Base-by-base conservation (phyloP, 164 flowering plant species). In the Umbilicus rupestris region DNA sequence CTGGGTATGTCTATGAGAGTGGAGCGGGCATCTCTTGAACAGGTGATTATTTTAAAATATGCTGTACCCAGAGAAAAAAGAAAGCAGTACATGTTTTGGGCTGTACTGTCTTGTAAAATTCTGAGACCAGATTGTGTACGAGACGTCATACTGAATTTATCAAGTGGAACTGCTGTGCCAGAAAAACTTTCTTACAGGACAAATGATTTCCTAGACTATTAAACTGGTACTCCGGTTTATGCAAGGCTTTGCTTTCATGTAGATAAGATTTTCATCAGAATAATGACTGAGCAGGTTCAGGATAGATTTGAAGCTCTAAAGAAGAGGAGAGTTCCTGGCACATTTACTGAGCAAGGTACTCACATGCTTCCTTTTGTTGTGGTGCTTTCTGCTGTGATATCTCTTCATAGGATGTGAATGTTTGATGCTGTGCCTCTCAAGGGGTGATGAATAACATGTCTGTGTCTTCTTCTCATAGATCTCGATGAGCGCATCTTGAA, bases 1-100 rank as follows among this genome's bases (percentile, higher is more conserved):
- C 73, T 91, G 84, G 97, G 96, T 28, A 92, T 94, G 99, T 88
- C 97, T 20, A 94, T 94, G 99, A 81, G 97, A 64, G 87, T 84
- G 65, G 99, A 94, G 75, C 81, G 99, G 62, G 89, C 97, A 67
- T 87, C 95, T 68, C 84, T 92, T 70, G 75, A 87, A 70, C 98
- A 92, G 91, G 98, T 92, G 20, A 22, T 20, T 28, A 31, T n/a
- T 16, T 7, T 5, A 22, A 33, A 11, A 19, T 10, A 31, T 39
- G 5, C 7, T 12, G 20, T 16, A 50, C 17, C 3, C 19, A 65
- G 37, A 20, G 8, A 3, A 45, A 45, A 6, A 31, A 42, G 22
- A 6, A 31, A 42, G 22, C n/a, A 19, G 47, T 42, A 45, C 9
- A 20, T n/a, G 0, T 33, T 19, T 33, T 19, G 33, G 19, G 39